Evolutionary conservation across 2,329 filamentous ascomycete genomes (phyloP).

Genomic region (Ophiostoma himal-ulmi): DNA sequence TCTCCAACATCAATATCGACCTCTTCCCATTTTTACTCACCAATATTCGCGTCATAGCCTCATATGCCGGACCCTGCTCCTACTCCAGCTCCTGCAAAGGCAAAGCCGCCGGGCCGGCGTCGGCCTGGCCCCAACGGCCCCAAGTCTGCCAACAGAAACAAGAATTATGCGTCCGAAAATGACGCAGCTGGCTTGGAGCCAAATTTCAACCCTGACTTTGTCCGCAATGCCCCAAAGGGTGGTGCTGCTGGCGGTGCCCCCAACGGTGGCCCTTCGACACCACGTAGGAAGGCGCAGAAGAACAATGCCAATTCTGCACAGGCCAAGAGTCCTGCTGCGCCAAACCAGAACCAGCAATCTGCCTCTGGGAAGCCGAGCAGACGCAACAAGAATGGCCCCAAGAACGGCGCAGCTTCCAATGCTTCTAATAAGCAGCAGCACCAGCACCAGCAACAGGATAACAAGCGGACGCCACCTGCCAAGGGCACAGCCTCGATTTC

Average conservation of each 20-base stretch:
- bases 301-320: slow-evolving; percentile 11
- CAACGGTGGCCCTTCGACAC: slow-evolving; percentile 20
- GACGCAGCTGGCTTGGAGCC: slow-evolving; percentile 39
- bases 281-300: slow-evolving; percentile 21
- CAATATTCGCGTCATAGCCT: slow-evolving; percentile 13
- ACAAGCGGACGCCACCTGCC: slow-evolving; percentile 43
- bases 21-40: slow-evolving; percentile 1
- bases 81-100: slow-evolving; percentile 16
- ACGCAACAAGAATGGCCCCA: slow-evolving; percentile 30
- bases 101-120: slow-evolving; percentile 38
- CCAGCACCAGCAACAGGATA: slow-evolving; percentile 25
- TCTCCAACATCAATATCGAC: neutral
- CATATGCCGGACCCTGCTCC: slow-evolving; percentile 33
- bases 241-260: slow-evolving; percentile 4
- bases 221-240: neutral
- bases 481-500: slow-evolving; percentile 22
- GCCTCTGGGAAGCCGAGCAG: slow-evolving; percentile 29
- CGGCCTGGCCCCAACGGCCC: slow-evolving; percentile 37
- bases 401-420: slow-evolving; percentile 38
- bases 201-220: slow-evolving; percentile 34
- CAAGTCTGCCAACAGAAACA: slow-evolving; percentile 37
- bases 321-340: slow-evolving; percentile 27
- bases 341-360: slow-evolving; percentile 29
- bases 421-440: slow-evolving; percentile 33
- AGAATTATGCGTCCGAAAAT: slow-evolving; percentile 56